A percentile compares a stretch with the other conserved stretches of the same genome.
phyloP scores from a whole-genome alignment of 371 early-diverging fungal genomes.

The Haplosporangium sp. region DNA sequence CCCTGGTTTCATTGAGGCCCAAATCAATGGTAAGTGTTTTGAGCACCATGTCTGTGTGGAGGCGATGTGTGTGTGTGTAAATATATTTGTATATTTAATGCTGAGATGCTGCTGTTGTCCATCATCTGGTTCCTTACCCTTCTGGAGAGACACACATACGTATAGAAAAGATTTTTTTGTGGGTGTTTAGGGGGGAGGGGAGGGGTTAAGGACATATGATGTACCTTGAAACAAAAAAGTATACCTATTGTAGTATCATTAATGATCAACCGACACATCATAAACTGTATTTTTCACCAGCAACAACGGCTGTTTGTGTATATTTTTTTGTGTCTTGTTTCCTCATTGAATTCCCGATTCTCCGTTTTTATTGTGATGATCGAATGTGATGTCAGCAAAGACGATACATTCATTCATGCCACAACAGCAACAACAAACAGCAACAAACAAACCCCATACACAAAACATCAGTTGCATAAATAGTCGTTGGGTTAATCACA shows the following conservation, averaged over 20 bases:
- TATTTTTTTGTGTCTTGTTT: background rate
- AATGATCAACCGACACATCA: background rate
- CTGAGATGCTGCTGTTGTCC: too few species aligned
- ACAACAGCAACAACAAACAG: too few species aligned
- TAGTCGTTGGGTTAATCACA: background rate
- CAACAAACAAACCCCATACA: background rate
- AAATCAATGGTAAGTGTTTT: constrained; percentile 76
- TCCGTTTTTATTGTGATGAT: background rate
- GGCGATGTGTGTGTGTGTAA: too few species aligned
- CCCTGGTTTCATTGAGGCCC: constrained; percentile 87
- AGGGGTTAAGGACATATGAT: background rate
- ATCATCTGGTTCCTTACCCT: too few species aligned
- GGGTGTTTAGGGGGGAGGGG: background rate
- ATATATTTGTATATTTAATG: too few species aligned
- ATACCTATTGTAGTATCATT: background rate
- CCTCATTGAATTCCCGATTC: background rate
- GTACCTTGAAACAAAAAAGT: background rate
- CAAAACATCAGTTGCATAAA: background rate
- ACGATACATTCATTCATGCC: background rate
- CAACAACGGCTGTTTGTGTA: too few species aligned
- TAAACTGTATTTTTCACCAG: background rate
- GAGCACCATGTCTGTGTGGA: too few species aligned
- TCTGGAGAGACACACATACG: too few species aligned
- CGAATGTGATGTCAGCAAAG: background rate
- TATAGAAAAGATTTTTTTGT: too few species aligned